Base-by-base conservation (phyloP, 208 protist genomes). In the Acanthamoeba rhysodes region DNA sequence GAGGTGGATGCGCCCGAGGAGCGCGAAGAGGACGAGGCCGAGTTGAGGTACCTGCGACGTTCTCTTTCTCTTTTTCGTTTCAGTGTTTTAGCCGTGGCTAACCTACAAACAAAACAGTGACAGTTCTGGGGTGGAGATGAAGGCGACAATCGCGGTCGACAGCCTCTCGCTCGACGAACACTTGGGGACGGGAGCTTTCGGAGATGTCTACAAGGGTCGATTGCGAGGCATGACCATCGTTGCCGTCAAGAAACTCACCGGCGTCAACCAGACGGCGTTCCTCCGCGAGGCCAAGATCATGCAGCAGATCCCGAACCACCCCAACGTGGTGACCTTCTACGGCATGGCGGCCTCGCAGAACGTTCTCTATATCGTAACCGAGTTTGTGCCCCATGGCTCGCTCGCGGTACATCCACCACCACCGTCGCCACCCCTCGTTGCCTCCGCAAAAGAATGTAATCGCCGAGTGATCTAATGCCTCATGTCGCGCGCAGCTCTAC, bases 281-380 rank as follows among this genome's bases (percentile, higher is more conserved):
- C n/a, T 93, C 12, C 29, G 87, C 22, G 87, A 93, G 45, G 87
- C 87, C 34, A 20, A 93, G 48, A 93, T 93, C 29, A 93, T 93
- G 87, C 57, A 93, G 57, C 45, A 93, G 27, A 93, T 93, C 34
- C 87, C 87, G 9, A 93, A 93, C 87, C 87, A 93, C 29, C 87
- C 87, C 16, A 93, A 93, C 62, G 87, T 93, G 87, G 87, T 93
- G 12, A 93, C 87, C 53, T 74, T 93, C 37, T 93, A 93, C 45
- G 87, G 87, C 29, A 93, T 93, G 62, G 53, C 87, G 14, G 62
- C 32, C 27, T 93, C 87, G 27, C 57, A 93, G 29, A 64, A 93
- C n/a, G 53, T 53, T 10, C 87, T 93, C 57, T 93, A 74, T 32
- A 93, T 93, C 45, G 87, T 93, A 3, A 72, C 59, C 22, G 87